Evolutionary conservation across 768 basidiomycete species (phyloP).

Genomic region (Fomitopsis pulvina): DNA sequence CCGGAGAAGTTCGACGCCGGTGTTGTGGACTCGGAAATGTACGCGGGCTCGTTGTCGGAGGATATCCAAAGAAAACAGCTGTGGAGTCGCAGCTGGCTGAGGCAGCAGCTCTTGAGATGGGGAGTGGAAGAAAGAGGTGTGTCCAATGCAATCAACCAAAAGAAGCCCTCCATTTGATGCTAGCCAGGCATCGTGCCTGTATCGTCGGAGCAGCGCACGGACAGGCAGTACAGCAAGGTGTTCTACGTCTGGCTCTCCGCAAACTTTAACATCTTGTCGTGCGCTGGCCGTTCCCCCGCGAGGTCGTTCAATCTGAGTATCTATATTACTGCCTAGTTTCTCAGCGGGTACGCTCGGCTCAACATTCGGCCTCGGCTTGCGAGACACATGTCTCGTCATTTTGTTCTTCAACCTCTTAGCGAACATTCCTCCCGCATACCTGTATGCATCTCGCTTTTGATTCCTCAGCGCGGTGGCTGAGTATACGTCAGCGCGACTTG

Average conservation of each 20-base stretch:
- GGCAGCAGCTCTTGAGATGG: conserved; percentile 21
- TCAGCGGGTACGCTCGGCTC: conserved; percentile 43
- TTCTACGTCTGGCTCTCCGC: conserved; percentile 36
- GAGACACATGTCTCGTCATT: conserved; percentile 39
- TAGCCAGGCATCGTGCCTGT: conserved; percentile 30
- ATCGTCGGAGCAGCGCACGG: conserved; percentile 25
- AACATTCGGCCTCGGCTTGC: conserved; percentile 35
- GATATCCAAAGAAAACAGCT: not conserved
- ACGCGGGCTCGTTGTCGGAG: conserved; percentile 6
- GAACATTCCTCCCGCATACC: conserved; percentile 35
- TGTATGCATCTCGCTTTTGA: conserved; percentile 22
- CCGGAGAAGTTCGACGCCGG: not conserved
- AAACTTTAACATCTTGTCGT: conserved; percentile 37
- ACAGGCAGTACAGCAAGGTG: conserved; percentile 32
- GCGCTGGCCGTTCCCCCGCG: not conserved
- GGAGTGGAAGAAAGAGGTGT: conserved; percentile 28
- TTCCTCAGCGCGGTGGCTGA: not conserved
- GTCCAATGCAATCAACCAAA: not conserved
- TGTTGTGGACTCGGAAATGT: conserved; percentile 9
- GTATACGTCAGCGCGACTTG: conserved; percentile 44
- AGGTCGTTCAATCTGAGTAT: not conserved
- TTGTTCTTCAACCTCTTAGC: conserved; percentile 41
- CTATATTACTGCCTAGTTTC: no score
- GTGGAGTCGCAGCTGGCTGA: conserved; percentile 9
- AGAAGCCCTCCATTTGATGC: not conserved